phyloP scores from a whole-genome alignment of 2,329 filamentous ascomycete species.

The Dryadomyces sulphureus region DNA sequence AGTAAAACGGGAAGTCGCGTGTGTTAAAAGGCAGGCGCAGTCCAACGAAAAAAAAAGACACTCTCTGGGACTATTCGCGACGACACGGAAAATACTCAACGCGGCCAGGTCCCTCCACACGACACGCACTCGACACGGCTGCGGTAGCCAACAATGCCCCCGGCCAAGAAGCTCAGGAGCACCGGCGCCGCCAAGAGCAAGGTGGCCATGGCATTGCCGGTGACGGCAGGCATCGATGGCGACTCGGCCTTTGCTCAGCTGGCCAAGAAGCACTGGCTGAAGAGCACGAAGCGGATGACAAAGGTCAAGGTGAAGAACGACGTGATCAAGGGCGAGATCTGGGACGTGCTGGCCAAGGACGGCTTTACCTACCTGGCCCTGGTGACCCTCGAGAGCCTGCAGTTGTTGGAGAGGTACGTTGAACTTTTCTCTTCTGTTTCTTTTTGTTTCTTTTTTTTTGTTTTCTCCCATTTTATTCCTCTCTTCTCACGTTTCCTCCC shows the following conservation, averaged over 20 bases:
- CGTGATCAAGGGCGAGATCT: conserved; percentile 74
- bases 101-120: background rate
- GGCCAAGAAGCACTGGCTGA: conserved; percentile 76
- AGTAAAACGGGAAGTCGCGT: background rate
- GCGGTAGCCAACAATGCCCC: conserved; percentile 34
- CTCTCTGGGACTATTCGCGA: too few relatives aligned
- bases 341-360: conserved; percentile 74
- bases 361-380: conserved; percentile 65
- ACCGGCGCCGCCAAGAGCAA: conserved; percentile 27
- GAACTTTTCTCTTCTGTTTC: background rate
- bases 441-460: too few relatives aligned
- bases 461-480: background rate
- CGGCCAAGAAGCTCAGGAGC: conserved; percentile 43
- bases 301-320: conserved; percentile 69
- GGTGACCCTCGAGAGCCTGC: conserved; percentile 73
- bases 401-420: conserved; percentile 65
- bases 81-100: background rate
- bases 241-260: conserved; percentile 61
- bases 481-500: background rate
- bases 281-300: conserved; percentile 40
- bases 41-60: too few relatives aligned
- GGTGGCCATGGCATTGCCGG: conserved; percentile 9
- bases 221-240: conserved; percentile 50
- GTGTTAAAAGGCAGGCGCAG: background rate
- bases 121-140: background rate